These are phyloP conservation scores for Myrica gale DNA, from an alignment of 306 rosid genomes.

Conservation along the genomic window DNA sequence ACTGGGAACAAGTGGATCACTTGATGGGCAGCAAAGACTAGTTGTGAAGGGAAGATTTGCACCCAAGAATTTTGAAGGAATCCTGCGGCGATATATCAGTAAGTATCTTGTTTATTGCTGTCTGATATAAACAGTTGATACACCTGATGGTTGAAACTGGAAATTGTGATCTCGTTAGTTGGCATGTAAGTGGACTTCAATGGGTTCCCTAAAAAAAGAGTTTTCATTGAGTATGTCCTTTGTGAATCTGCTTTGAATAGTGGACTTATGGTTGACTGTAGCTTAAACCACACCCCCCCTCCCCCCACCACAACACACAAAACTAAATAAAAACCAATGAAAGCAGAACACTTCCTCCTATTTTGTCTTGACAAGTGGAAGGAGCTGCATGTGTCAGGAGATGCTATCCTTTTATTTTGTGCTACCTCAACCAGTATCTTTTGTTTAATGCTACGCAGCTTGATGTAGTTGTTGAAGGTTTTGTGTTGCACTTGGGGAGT, in stretches of 20 bases:
- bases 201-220: neutral
- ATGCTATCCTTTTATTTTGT: neutral
- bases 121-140: neutral
- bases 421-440: neutral
- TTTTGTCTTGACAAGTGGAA: neutral
- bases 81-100: slow-evolving; percentile 89
- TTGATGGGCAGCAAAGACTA: slow-evolving; percentile 91
- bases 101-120: slow-evolving; percentile 33
- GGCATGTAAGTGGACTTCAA: neutral
- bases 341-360: neutral
- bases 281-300: neutral
- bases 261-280: neutral
- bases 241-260: neutral
- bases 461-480: too few relatives aligned
- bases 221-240: neutral
- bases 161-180: neutral
- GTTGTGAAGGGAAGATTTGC: slow-evolving; percentile 98
- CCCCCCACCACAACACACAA: too few relatives aligned
- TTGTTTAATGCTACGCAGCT: neutral
- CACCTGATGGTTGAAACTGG: neutral
- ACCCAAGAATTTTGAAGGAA: slow-evolving; percentile 95
- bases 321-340: neutral
- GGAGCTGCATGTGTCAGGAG: neutral
- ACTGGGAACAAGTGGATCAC: slow-evolving; percentile 95
- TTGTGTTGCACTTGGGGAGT: neutral